Conservation (phyloP, 768 basidiomycete species). For the Pholiota microspora region DNA sequence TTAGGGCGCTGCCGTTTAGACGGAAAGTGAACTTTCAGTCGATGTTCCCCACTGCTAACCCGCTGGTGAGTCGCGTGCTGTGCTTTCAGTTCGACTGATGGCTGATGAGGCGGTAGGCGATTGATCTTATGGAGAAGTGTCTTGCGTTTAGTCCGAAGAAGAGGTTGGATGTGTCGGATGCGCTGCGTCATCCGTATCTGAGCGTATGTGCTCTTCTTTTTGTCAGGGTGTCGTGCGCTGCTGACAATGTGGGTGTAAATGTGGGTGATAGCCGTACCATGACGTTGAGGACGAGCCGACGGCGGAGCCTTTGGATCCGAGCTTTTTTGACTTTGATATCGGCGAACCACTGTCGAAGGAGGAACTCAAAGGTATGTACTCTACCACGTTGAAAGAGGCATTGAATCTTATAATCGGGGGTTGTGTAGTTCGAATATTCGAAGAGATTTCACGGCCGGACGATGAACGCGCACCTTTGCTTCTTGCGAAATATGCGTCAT, state of each 20-base stretch:
- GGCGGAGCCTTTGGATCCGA: conserved; percentile 70
- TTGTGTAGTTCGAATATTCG: conserved; percentile 49
- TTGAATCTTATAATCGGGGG: neutral
- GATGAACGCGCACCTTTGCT: conserved; percentile 17
- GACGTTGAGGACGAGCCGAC: conserved; percentile 88
- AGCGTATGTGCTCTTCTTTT: conserved; percentile 44
- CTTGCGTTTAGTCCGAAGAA: conserved; percentile 85
- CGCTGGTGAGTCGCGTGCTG: conserved; percentile 40
- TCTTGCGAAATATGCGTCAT: conserved; percentile 18
- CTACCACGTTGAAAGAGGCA: neutral
- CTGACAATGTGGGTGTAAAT: conserved; percentile 3
- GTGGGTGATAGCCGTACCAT: conserved; percentile 85
- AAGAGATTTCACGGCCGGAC: conserved; percentile 43
- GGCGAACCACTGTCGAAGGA: conserved; percentile 65
- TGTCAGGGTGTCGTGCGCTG: neutral
- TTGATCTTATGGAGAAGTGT: conserved; percentile 78
- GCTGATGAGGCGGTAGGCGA: conserved; percentile 40
- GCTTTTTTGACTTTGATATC: conserved; percentile 83
- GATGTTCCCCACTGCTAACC: conserved; percentile 77
- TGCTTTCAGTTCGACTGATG: neutral
- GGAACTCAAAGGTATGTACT: conserved; percentile 56
- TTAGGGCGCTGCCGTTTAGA: conserved; percentile 84
- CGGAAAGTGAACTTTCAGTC: conserved; percentile 69
- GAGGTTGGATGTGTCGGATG: conserved; percentile 85
- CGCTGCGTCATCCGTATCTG: conserved; percentile 87